A percentile compares a stretch with the other conserved stretches of the same genome.
phyloP scores from a whole-genome alignment of 1,139 yeast species.

The Yamadazyma sp. region DNA sequence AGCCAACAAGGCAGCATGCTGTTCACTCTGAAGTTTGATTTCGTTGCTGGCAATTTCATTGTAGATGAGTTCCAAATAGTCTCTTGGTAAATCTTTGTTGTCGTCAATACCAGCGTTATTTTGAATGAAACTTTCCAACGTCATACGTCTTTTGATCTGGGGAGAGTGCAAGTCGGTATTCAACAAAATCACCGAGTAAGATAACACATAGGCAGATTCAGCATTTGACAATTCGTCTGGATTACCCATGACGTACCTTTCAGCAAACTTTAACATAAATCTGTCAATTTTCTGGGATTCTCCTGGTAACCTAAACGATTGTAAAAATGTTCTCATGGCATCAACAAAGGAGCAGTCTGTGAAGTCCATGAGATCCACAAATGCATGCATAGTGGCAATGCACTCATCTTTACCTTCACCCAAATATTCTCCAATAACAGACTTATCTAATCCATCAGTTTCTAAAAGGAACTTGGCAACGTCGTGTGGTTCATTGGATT shows the following conservation, averaged over 20 bases:
- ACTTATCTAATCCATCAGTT: slow-evolving; percentile 82
- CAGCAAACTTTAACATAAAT: slow-evolving; percentile 95
- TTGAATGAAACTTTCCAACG: slow-evolving; percentile 77
- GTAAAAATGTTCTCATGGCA: slow-evolving; percentile 81
- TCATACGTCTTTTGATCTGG: slow-evolving; percentile 83
- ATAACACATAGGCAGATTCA: slow-evolving; percentile 88
- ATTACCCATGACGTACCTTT: slow-evolving; percentile 83
- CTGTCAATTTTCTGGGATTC: slow-evolving; percentile 98
- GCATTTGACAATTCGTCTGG: slow-evolving; percentile 86
- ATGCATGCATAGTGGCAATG: slow-evolving; percentile 86
- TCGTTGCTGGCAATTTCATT: slow-evolving; percentile 79
- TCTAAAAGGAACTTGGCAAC: slow-evolving; percentile 74
- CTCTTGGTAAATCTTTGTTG: slow-evolving; percentile 78
- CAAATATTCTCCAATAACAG: slow-evolving; percentile 83
- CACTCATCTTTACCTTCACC: slow-evolving; percentile 87
- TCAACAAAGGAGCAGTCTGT: slow-evolving; percentile 69
- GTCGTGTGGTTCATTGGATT: slow-evolving; percentile 56
- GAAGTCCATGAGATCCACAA: slow-evolving; percentile 87
- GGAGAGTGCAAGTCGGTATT: slow-evolving; percentile 94
- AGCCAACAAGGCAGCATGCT: slow-evolving; percentile 83
- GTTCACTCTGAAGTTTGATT: slow-evolving; percentile 89
- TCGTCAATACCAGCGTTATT: slow-evolving; percentile 95
- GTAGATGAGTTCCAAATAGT: slow-evolving; percentile 65
- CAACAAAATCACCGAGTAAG: slow-evolving; percentile 89
- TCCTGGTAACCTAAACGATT: slow-evolving; percentile 91